phyloP scores from a whole-genome alignment of 2,329 filamentous ascomycete species.

The Leptoxyphium fumago region DNA sequence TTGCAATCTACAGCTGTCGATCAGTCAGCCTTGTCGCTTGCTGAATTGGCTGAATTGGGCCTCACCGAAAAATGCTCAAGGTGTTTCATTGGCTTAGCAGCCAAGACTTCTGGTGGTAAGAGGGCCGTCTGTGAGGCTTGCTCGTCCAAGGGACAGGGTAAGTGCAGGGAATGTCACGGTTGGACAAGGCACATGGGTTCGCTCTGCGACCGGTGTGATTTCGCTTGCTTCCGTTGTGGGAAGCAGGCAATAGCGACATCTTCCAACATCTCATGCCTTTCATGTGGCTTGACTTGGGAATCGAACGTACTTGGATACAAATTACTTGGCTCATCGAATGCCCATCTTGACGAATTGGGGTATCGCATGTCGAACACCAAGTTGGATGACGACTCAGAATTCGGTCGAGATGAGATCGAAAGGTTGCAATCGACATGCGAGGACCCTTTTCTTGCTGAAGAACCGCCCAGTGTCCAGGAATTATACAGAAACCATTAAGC shows the following conservation, averaged over 20 bases:
- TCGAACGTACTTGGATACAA: conserved; percentile 26
- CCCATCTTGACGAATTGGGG: not conserved
- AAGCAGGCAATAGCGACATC: conserved; percentile 8
- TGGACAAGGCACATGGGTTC: not conserved
- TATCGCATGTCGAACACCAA: not conserved
- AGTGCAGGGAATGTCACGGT: not conserved
- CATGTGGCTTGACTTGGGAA: conserved; percentile 22
- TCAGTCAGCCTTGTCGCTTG: conserved; percentile 5
- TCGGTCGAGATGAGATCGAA: not conserved
- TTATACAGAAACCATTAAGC: not conserved
- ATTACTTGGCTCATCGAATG: conserved; percentile 1
- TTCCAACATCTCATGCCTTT: conserved; percentile 15
- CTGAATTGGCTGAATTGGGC: conserved; percentile 6
- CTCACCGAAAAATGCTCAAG: conserved; percentile 20
- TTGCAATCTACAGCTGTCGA: not conserved
- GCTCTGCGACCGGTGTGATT: conserved; percentile 28
- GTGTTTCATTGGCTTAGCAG: conserved; percentile 18
- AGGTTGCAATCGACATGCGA: not conserved
- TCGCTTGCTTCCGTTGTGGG: conserved; percentile 28
- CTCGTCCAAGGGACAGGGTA: not conserved
- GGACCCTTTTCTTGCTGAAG: not conserved
- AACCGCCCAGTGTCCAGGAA: not conserved
- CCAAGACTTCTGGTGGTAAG: not conserved
- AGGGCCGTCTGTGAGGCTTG: conserved; percentile 4
- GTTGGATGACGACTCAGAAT: not conserved